Evolutionary conservation across 805 yeast genomes (phyloP).

Genomic region (Pichia nanzhaoensis): DNA sequence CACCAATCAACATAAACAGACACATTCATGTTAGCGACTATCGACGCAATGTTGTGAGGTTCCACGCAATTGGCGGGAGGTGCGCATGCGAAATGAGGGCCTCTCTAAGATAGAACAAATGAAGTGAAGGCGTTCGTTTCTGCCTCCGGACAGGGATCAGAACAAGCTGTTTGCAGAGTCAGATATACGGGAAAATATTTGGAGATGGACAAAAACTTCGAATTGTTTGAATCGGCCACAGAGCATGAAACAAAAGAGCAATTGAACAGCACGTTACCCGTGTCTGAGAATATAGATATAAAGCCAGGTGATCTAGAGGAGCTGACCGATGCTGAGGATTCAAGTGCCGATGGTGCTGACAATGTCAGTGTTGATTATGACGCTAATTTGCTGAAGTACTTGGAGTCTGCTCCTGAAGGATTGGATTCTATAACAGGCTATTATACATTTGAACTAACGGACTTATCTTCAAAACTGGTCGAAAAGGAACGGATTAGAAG

Average conservation of each 20-base stretch:
- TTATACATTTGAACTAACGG: conserved; percentile 35
- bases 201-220: neutral
- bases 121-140: no score
- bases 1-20: no score
- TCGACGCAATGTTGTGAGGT: no score
- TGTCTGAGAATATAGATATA: neutral
- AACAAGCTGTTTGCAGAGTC: no score
- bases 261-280: no score
- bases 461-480: conserved; percentile 25
- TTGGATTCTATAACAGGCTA: conserved; percentile 28
- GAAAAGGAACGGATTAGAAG: conserved; percentile 32
- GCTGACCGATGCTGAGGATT: neutral
- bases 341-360: neutral
- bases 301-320: neutral
- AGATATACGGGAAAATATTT: neutral
- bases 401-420: conserved; percentile 27
- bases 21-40: no score
- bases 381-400: conserved; percentile 15
- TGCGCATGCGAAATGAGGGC: no score
- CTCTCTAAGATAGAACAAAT: no score
- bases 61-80: no score
- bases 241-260: neutral
- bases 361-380: neutral
- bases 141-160: no score
- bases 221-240: neutral